Percentiles rank a stretch among this genome's conserved stretches.
Evolutionary conservation across 352 stramenopile species (phyloP).

Genomic region (Globisporangium carolinianum): DNA sequence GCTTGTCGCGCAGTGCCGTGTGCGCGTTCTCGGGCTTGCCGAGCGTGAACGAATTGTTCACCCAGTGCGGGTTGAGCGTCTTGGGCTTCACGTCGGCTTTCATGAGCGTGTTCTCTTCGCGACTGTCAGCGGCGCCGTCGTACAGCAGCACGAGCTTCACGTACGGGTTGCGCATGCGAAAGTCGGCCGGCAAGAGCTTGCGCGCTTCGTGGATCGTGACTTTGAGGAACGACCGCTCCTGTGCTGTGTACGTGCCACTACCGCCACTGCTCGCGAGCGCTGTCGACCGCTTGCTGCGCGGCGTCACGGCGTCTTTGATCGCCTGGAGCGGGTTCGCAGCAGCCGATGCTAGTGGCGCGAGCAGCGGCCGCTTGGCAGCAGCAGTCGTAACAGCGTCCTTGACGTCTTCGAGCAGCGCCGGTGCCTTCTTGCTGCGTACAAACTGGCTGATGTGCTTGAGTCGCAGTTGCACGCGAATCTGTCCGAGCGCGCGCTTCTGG

Average conservation of each 20-base stretch:
- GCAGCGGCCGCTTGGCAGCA: constrained; percentile 3
- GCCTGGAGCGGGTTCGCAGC: constrained; percentile 7
- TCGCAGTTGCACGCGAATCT: constrained; percentile 48
- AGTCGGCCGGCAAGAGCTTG: constrained; percentile 41
- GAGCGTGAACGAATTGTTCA: constrained; percentile 62
- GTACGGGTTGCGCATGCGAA: constrained; percentile 27
- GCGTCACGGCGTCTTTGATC: constrained; percentile 10
- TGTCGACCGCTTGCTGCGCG: constrained; percentile 3
- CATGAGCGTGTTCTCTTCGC: constrained; percentile 45
- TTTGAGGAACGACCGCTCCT: constrained; percentile 53
- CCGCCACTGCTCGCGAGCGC: constrained; percentile 4
- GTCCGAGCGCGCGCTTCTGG: constrained; percentile 47
- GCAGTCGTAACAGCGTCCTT: constrained; percentile 12
- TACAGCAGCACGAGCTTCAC: constrained; percentile 49
- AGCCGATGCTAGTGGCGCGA: not conserved
- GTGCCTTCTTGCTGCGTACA: constrained; percentile 30
- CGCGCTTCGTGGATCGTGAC: constrained; percentile 47
- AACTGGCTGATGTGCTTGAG: constrained; percentile 24
- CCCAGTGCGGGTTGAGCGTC: constrained; percentile 62
- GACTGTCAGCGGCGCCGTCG: constrained; percentile 23
- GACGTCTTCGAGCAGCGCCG: constrained; percentile 24
- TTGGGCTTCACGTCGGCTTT: constrained; percentile 65
- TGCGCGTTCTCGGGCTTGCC: constrained; percentile 39
- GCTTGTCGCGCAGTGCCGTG: constrained; percentile 53
- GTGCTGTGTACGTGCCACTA: constrained; percentile 2